A percentile compares a stretch with the other conserved stretches of the same genome.
These are phyloP conservation scores for Aspergillus awamori DNA, from an alignment of 2,329 filamentous ascomycete genomes.

Conservation along the genomic window DNA sequence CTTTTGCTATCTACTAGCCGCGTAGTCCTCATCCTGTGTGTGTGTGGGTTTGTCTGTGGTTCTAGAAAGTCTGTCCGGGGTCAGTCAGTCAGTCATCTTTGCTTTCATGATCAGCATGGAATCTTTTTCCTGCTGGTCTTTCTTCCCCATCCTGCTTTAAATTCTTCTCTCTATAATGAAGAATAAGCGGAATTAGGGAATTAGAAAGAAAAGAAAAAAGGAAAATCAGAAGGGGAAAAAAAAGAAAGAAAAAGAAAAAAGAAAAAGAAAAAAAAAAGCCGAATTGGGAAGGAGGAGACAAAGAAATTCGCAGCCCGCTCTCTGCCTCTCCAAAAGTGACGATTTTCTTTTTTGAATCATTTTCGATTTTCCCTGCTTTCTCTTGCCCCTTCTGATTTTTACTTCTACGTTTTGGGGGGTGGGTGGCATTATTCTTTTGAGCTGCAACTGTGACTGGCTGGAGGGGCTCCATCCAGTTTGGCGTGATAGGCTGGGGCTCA, in stretches of 20 bases:
- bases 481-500: slow-evolving; percentile 14
- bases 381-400: neutral
- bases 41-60: too few relatives aligned
- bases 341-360: neutral
- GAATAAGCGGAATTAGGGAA: neutral
- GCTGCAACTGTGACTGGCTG: slow-evolving; percentile 10
- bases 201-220: neutral
- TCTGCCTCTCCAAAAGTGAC: neutral
- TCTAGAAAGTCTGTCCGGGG: neutral
- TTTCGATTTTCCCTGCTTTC: neutral
- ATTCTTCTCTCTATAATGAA: neutral
- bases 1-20: slow-evolving; percentile 2
- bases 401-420: neutral
- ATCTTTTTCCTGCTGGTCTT: neutral
- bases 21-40: neutral
- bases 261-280: neutral
- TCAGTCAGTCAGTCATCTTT: neutral
- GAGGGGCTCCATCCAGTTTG: slow-evolving; percentile 5
- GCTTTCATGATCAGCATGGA: neutral
- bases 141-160: neutral
- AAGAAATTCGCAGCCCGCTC: neutral
- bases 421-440: neutral
- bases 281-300: neutral
- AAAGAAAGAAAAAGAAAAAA: neutral
- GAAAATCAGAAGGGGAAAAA: neutral